A percentile compares a stretch with the other conserved stretches of the same genome.
Conservation (phyloP, 1,284 basidiomycete genomes). For the Lentinula novae-zelandiae region DNA sequence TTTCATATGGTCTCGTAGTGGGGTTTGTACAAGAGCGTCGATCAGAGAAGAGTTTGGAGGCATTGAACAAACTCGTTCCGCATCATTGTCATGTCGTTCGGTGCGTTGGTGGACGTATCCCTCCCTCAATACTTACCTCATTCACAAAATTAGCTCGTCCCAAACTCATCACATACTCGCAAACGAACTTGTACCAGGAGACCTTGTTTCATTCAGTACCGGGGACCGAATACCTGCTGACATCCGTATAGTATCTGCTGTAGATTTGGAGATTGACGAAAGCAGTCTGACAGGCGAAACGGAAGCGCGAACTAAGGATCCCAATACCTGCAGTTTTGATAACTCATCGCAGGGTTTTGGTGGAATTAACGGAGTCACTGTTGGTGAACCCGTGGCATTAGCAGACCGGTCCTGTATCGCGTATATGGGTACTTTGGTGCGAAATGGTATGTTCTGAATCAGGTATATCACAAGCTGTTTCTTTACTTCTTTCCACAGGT, state of each 20-base stretch:
- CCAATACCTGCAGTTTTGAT: conserved; percentile 41
- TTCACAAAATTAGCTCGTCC: conserved; percentile 49
- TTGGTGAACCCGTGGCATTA: conserved; percentile 60
- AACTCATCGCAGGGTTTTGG: conserved; percentile 20
- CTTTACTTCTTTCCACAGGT: conserved; percentile 39
- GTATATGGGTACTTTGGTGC: conserved; percentile 97
- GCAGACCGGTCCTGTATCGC: conserved; percentile 89
- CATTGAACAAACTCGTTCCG: conserved; percentile 93
- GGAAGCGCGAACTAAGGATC: conserved; percentile 70
- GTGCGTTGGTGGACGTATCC: conserved; percentile 30
- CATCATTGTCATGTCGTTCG: conserved; percentile 93
- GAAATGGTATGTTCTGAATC: conserved; percentile 59
- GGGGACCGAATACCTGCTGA: conserved; percentile 97
- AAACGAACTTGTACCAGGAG: conserved; percentile 93
- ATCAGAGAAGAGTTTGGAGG: conserved; percentile 93
- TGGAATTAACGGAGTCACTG: not conserved
- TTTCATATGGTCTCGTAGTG: conserved; percentile 44
- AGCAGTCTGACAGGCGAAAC: conserved; percentile 95
- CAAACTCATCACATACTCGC: conserved; percentile 79
- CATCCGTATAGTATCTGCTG: conserved; percentile 74
- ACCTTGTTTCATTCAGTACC: conserved; percentile 86
- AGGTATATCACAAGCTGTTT: not conserved
- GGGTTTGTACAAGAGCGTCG: conserved; percentile 95
- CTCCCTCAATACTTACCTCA: conserved; percentile 1
- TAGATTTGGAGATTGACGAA: conserved; percentile 93